phyloP scores from a whole-genome alignment of 805 yeast genomes.

The Ogataea populi-albae region DNA sequence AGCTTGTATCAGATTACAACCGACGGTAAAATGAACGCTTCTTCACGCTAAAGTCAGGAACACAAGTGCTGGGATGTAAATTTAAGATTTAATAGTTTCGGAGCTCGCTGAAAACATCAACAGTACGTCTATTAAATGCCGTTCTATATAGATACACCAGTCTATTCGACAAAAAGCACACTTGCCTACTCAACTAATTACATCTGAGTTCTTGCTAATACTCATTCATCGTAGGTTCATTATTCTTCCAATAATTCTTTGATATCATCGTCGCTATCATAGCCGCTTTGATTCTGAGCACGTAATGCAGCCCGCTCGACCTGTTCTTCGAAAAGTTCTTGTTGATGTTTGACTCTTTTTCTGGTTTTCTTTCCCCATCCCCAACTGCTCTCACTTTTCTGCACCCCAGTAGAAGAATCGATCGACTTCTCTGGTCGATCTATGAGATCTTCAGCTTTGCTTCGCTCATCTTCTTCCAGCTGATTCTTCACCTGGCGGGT shows the following conservation, averaged over 20 bases:
- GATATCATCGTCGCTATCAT: slow-evolving; percentile 63
- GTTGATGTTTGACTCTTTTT: slow-evolving; percentile 52
- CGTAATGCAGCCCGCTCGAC: slow-evolving; percentile 39
- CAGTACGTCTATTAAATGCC: too few species aligned
- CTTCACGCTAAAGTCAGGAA: too few species aligned
- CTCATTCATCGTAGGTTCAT: too few species aligned
- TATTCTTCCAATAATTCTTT: slow-evolving; percentile 63
- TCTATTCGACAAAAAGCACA: too few species aligned
- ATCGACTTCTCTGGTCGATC: slow-evolving; percentile 34
- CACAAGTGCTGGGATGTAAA: too few species aligned
- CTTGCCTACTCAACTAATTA: slow-evolving; percentile 1
- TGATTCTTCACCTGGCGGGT: slow-evolving; percentile 48
- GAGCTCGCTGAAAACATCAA: too few species aligned
- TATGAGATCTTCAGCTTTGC: slow-evolving; percentile 35
- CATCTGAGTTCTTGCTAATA: too few species aligned
- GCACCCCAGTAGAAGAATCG: slow-evolving; percentile 14
- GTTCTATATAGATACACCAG: too few species aligned
- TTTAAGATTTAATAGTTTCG: too few species aligned
- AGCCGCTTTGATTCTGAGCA: slow-evolving; percentile 24
- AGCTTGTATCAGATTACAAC: too few species aligned
- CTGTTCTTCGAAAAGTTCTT: slow-evolving; percentile 51
- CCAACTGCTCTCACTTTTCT: slow-evolving; percentile 47
- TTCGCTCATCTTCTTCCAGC: slow-evolving; percentile 45
- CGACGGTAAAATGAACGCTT: too few species aligned
- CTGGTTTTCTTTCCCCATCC: slow-evolving; percentile 84